Conservation (phyloP, 768 basidiomycete genomes). For the Tephrocybe sp. region DNA sequence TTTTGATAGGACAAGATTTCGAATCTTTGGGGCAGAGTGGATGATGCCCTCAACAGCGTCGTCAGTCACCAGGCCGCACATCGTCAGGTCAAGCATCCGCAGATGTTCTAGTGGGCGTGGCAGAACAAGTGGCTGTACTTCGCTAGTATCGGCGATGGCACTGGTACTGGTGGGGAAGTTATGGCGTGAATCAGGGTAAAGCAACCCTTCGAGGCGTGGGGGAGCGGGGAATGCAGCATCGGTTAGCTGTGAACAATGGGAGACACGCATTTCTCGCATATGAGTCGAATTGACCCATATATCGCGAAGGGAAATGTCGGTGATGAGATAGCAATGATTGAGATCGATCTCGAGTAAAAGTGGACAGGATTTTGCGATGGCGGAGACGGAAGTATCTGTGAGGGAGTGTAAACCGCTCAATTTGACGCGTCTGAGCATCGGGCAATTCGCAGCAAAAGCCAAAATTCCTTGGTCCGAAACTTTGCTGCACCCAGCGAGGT, state of each 20-base stretch:
- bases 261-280: constrained; percentile 90
- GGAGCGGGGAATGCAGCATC: constrained; percentile 86
- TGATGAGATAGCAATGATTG: constrained; percentile 75
- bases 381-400: constrained; percentile 75
- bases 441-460: constrained; percentile 74
- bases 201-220: constrained; percentile 36
- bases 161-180: constrained; percentile 40
- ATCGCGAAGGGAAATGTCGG: constrained; percentile 76
- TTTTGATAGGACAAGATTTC: constrained; percentile 86
- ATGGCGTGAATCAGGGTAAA: constrained; percentile 34
- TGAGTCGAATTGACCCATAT: constrained; percentile 79
- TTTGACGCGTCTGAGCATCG: constrained; percentile 86
- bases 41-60: constrained; percentile 82
- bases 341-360: constrained; percentile 94
- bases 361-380: constrained; percentile 77
- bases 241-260: constrained; percentile 75
- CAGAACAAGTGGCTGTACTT: constrained; percentile 67
- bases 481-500: constrained; percentile 78
- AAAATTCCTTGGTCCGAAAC: constrained; percentile 79
- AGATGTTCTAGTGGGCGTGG: constrained; percentile 75
- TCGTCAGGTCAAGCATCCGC: constrained; percentile 91
- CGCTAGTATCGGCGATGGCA: constrained; percentile 32
- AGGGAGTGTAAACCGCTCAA: constrained; percentile 73
- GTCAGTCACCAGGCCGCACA: constrained; percentile 80
- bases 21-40: constrained; percentile 76